A percentile compares a stretch with the other conserved stretches of the same genome.
Evolutionary conservation across 495 filamentous ascomycete genomes (phyloP).

Genomic region (Lasiosphaeria miniovina): DNA sequence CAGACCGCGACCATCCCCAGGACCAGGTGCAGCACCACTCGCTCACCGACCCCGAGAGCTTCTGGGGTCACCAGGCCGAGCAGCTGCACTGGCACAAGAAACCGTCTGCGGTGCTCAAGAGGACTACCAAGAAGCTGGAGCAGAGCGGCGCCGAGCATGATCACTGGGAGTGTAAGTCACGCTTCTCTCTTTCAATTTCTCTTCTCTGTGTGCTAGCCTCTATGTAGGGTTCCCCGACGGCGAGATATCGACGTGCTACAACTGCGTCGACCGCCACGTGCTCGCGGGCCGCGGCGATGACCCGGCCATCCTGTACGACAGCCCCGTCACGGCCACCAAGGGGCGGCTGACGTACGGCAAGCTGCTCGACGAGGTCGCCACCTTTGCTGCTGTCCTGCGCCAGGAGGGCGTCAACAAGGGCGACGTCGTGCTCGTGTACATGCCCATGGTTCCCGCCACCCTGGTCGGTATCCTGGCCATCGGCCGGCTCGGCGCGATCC

Average conservation of each 20-base stretch:
- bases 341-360: slow-evolving; percentile 68
- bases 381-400: slow-evolving; percentile 74
- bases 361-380: slow-evolving; percentile 78
- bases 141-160: slow-evolving; percentile 38
- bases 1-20: slow-evolving; percentile 31
- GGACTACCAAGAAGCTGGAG: slow-evolving; percentile 40
- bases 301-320: slow-evolving; percentile 83
- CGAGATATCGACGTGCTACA: slow-evolving; percentile 85
- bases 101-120: slow-evolving; percentile 49
- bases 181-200: not conserved
- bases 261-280: slow-evolving; percentile 88
- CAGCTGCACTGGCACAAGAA: slow-evolving; percentile 77
- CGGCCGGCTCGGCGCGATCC: slow-evolving; percentile 78
- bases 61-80: slow-evolving; percentile 74
- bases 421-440: slow-evolving; percentile 91
- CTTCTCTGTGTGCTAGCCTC: too few species aligned
- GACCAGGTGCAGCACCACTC: slow-evolving; percentile 53
- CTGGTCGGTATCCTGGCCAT: slow-evolving; percentile 81
- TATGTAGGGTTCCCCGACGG: slow-evolving; percentile 68
- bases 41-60: slow-evolving; percentile 59
- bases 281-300: slow-evolving; percentile 65
- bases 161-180: slow-evolving; percentile 63
- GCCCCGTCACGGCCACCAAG: slow-evolving; percentile 75
- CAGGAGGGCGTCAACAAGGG: slow-evolving; percentile 83
- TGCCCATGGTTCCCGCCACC: slow-evolving; percentile 95